Evolutionary conservation across 2,329 filamentous ascomycete species (phyloP), one percentile per base, ranked within the genome.

Genomic region (Cytospora piceae): DNA sequence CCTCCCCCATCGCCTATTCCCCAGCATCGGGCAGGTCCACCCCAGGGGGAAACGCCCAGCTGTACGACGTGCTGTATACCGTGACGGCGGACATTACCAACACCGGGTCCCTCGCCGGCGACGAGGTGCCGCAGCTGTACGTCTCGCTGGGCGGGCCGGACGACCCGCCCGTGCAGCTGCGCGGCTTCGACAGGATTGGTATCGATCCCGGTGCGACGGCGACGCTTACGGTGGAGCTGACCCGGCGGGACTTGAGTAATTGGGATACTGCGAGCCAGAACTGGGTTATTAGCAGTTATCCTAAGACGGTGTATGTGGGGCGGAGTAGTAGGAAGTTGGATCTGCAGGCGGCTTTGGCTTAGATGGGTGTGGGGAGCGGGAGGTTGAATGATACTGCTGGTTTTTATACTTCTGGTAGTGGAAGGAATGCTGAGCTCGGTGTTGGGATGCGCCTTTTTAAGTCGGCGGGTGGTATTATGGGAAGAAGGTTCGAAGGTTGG

Each of bases 181-280:
- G 94, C 68, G 89, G 89, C 54, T 98, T 97, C 73, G 91, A 96
- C 66, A 87, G 92, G 56, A 77, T 97, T 66, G 83, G 82, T 58
- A 88, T 97, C 69, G 81, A 85, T 4, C 84, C 92, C 0, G 92
- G 92, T n/a, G 76, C 87, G 76, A 87, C 83, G 60, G 82, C 80
- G 4, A 85, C 82, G 2, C 96, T 95, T 80, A 82, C 77, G 0
- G 88, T 86, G 0, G 84, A 88, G 20, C 77, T 97, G 63, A 93
- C 88, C 7, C 85, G 94, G 49, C 87, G 93, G 64, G 94, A 97
- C 73, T 71, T 97, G 64, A 93, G 90, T 75, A 95, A 93, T 80
- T 97, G 94, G 94, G 92, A 97, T 71, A 80, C 85, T 0, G 82
- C 74, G 1, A 75, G 79, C n/a, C 94, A 97, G 82, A 89, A 97